These are phyloP conservation scores for Isatis tinctoria DNA, from an alignment of 345 rosid genomes.

Conservation along the genomic window DNA sequence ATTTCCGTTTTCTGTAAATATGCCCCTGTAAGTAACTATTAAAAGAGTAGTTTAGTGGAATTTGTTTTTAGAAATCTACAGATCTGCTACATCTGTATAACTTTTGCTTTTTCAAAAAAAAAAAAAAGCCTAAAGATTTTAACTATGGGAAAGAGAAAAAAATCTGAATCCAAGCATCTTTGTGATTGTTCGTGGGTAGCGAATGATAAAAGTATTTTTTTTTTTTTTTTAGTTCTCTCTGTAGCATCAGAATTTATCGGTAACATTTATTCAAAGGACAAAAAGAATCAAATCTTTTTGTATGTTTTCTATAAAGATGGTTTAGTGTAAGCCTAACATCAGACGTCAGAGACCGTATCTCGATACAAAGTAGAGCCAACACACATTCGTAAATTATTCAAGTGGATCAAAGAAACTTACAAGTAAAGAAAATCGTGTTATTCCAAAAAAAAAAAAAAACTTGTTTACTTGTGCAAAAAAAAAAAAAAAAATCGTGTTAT, in stretches of 20 bases:
- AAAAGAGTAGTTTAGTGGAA: no score
- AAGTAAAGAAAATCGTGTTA: no score
- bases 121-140: neutral
- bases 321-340: slow-evolving; percentile 12
- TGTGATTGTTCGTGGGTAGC: neutral
- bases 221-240: neutral
- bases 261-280: slow-evolving; percentile 23
- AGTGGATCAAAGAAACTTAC: neutral
- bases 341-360: slow-evolving; percentile 17
- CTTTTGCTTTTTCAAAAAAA: no score
- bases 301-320: slow-evolving; percentile 23
- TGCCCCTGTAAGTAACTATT: no score
- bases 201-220: neutral
- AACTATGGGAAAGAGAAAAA: neutral
- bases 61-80: no score
- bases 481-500: no score
- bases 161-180: slow-evolving; percentile 12
- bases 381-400: neutral
- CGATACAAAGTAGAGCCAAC: neutral
- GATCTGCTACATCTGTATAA: no score
- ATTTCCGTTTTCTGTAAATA: no score
- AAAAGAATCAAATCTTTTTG: slow-evolving; percentile 33
- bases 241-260: slow-evolving; percentile 6
- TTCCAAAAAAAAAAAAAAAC: no score
- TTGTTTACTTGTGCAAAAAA: no score